These are phyloP conservation scores for Chlamydomonas asymmetrica DNA, from an alignment of 139 green algal genomes.

Conservation along the genomic window DNA sequence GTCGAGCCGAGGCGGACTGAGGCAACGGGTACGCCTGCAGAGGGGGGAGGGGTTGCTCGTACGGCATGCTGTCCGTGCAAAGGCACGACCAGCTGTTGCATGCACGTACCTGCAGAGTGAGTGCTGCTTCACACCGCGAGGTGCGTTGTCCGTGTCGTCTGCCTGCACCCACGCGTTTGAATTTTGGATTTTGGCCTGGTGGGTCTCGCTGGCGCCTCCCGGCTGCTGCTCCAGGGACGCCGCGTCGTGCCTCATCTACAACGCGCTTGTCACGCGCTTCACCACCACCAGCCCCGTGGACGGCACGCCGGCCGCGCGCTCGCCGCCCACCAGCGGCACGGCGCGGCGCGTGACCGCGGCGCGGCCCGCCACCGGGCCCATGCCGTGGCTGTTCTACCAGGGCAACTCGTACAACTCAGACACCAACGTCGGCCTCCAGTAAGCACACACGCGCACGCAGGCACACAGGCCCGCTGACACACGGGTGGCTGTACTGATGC, in stretches of 20 bases:
- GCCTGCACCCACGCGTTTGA: no score
- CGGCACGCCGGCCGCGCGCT: not conserved
- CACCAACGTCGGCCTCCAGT: conserved; percentile 46
- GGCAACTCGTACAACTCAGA: conserved; percentile 35
- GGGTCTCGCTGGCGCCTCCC: not conserved
- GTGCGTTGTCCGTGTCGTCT: no score
- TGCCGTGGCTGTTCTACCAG: conserved; percentile 62
- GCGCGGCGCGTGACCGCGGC: not conserved
- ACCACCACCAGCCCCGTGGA: not conserved
- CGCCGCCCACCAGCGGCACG: conserved; percentile 2
- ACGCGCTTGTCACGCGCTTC: conserved; percentile 28
- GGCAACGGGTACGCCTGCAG: conserved; percentile 12
- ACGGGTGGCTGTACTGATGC: no score
- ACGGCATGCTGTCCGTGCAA: no score
- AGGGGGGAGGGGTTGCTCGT: no score
- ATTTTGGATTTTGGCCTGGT: no score
- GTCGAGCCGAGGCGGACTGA: no score
- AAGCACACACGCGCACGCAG: no score
- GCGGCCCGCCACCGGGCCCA: conserved; percentile 31
- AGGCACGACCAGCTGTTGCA: no score
- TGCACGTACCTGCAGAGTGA: no score
- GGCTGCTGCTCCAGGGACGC: not conserved
- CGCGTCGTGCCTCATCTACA: conserved; percentile 40
- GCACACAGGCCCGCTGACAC: no score
- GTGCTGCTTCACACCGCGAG: no score